Evolutionary conservation across 192 early-diverging fungal genomes (phyloP), one percentile per base, ranked within the genome.

Genomic region (Oehlia diaphana): DNA sequence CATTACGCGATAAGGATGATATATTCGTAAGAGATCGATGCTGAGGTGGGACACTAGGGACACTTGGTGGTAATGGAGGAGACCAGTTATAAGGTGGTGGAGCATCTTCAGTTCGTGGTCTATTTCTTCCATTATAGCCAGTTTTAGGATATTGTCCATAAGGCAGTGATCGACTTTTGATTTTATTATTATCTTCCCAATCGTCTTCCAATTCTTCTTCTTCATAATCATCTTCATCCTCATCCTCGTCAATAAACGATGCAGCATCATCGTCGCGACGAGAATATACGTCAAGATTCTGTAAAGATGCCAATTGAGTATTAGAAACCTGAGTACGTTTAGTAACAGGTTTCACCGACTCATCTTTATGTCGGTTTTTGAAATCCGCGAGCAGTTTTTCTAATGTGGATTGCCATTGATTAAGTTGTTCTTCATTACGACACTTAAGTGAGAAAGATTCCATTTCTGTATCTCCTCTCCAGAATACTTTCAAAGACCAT

Each of bases 381-480:
- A 23, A 42, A 50, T 87, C 88, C 3, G 87, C 84, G 64, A 96
- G 84, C 42, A 92, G 84, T 76, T 91, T 89, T 62, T 95, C 89
- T 39, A 99, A 82, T 4, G 95, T 92, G 49, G 79, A 76, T 80
- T 93, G 90, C 98, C 98, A 99, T 78, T 93, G 88, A 76, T 90
- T 91, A n/a, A 96, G 90, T 82, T 97, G 96, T 80, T 99, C 98
- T 81, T 92, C 92, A 77, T 96, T 94, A 21, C 95, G 85, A 83
- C 95, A 96, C 65, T 92, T 92, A n/a, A 99, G 84, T 74, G 89
- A 90, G 86, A 99, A 97, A 69, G 92, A 88, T 71, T 95, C 94
- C 85, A 94, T 91, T 33, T 93, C 93, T 23, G 85, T 85, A 44
- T 91, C 92, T 61, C 93, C 90, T 50, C 81, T 82, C 97, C 97